A percentile compares a stretch with the other conserved stretches of the same genome.
Evolutionary conservation across 2,329 filamentous ascomycete species (phyloP).

Genomic region (Cladophialophora immunda): DNA sequence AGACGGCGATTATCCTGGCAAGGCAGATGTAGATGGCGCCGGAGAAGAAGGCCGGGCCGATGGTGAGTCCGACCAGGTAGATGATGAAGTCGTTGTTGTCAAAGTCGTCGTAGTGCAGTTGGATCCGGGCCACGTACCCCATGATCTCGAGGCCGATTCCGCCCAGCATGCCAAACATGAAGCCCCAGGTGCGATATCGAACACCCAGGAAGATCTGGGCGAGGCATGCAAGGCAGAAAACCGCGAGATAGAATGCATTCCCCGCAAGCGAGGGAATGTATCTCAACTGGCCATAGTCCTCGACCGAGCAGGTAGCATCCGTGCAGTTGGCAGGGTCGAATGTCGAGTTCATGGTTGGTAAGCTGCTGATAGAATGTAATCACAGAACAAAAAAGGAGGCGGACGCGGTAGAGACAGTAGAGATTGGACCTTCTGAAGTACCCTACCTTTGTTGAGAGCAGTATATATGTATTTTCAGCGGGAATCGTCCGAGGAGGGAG

Average conservation of each 20-base stretch:
- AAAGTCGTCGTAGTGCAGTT: constrained; percentile 62
- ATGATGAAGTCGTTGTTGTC: constrained; percentile 59
- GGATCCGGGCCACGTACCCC: constrained; percentile 67
- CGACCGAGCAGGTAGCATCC: constrained; percentile 6
- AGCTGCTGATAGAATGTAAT: background rate
- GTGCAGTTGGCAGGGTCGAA: constrained; percentile 9
- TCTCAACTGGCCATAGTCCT: constrained; percentile 48
- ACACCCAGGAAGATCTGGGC: constrained; percentile 52
- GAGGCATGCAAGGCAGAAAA: constrained; percentile 58
- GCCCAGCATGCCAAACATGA: constrained; percentile 61
- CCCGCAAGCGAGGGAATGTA: constrained; percentile 64
- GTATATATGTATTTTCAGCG: background rate
- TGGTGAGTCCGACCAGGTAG: constrained; percentile 69
- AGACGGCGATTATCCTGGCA: constrained; percentile 49
- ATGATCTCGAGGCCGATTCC: constrained; percentile 66
- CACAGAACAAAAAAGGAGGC: background rate
- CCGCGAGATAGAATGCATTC: constrained; percentile 60
- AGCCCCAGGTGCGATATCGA: constrained; percentile 59
- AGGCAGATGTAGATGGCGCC: constrained; percentile 72
- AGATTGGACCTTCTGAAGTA: background rate
- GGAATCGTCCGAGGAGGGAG: background rate
- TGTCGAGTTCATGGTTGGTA: constrained; percentile 11
- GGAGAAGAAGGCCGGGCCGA: constrained; percentile 71
- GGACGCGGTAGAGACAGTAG: too few species aligned
- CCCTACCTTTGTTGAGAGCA: background rate